Percentiles rank a stretch among this genome's conserved stretches.
phyloP scores from a whole-genome alignment of 2,329 filamentous ascomycete genomes.

The Furcasterigmium sp. region DNA sequence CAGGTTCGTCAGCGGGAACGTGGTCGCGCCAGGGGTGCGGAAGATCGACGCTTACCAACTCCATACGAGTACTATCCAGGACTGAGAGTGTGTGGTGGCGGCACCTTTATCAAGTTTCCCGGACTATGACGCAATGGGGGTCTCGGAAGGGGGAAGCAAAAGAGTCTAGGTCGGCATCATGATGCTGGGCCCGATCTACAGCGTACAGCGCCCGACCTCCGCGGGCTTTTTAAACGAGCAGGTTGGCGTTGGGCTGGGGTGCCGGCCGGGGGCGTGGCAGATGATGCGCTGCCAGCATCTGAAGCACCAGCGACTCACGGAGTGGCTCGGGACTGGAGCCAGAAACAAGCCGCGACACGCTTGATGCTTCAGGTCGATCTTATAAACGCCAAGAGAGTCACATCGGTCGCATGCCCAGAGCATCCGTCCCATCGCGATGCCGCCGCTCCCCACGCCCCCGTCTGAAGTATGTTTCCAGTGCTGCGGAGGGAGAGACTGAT shows the following conservation, averaged over 20 bases:
- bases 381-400: constrained; percentile 11
- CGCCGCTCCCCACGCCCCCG: too few species aligned
- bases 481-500: too few species aligned
- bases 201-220: too few species aligned
- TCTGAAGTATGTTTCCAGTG: not conserved
- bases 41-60: not conserved
- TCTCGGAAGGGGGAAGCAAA: not conserved
- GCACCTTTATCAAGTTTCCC: too few species aligned
- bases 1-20: too few species aligned
- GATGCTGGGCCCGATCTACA: too few species aligned
- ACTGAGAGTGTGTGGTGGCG: not conserved
- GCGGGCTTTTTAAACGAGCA: too few species aligned
- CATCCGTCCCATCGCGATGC: not conserved
- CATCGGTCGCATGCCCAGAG: constrained; percentile 1
- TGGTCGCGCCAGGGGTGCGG: too few species aligned
- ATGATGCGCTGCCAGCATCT: not conserved
- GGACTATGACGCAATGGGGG: too few species aligned
- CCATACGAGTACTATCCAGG: not conserved
- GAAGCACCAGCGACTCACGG: not conserved
- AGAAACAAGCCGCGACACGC: constrained; percentile 9
- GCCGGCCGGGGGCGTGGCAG: not conserved
- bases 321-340: not conserved
- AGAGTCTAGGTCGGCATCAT: not conserved
- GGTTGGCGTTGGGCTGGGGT: not conserved
- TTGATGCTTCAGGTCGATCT: constrained; percentile 12